Evolutionary conservation across 2,329 filamentous ascomycete species (phyloP), one percentile per base, ranked within the genome.

Genomic region (Leptodontidium sp.): DNA sequence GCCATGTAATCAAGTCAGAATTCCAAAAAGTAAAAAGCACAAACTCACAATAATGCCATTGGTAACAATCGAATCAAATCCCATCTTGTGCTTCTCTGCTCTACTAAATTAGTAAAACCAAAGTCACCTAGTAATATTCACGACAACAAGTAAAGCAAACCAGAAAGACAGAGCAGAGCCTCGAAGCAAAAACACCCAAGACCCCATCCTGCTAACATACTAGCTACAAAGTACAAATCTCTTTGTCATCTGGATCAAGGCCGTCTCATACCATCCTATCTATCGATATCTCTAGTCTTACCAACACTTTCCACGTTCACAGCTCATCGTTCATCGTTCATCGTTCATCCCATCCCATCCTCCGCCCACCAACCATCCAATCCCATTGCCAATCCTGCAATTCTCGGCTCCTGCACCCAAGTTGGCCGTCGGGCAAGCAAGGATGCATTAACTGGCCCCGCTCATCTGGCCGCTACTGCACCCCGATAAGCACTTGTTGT

Each of bases 11-110:
- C 11, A 32, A 57, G 17, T 15, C 1, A 57, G 26, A 38, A 57
- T 35, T 15, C 52, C 26, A 21, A 53, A 66, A 64, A 32, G 15
- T 32, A 57, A 45, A n/a, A 50, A 2, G 4, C 6, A 32, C 14
- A 7, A 61, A 72, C 72, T 64, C 75, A 83, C 81, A 68, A 83
- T 79, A 6, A 79, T 79, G 11, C 80, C 81, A 73, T 83, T 83
- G 65, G 76, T 79, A 43, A 83, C 73, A 49, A 83, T 75, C 35
- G 81, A 75, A 72, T 83, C 82, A 68, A 83, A 77, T 11, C 74
- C 76, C 68, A 75, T 75, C 35, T 14, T 70, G 17, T 57, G 9
- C 15, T 15, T 11, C 35, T 43, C 14, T 35, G 38, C 14, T 43
- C n/a, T 21, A 4, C 21, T 5, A 9, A n/a, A 38, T 24, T 1